Evolutionary conservation across 768 basidiomycete genomes (phyloP).

Genomic region (Melanogaster broomeanus): DNA sequence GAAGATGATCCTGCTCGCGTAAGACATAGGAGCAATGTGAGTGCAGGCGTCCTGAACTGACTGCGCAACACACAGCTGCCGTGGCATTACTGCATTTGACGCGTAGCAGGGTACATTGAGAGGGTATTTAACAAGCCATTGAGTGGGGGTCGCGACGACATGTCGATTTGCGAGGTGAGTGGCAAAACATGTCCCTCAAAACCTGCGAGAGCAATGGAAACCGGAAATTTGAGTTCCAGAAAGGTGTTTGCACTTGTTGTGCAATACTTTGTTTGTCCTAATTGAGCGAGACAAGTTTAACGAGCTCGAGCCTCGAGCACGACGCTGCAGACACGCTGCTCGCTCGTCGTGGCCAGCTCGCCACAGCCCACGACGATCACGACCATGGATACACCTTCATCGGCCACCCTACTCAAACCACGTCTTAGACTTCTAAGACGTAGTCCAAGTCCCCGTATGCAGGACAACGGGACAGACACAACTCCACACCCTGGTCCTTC

Average conservation of each 20-base stretch:
- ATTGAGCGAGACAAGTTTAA: constrained; percentile 14
- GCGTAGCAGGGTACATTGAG: no score
- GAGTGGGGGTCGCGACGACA: no score
- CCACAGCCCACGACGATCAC: constrained; percentile 7
- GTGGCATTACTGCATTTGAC: no score
- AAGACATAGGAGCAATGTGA: no score
- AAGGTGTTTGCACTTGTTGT: constrained; percentile 3
- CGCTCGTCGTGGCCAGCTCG: constrained; percentile 12
- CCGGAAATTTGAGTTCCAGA: no score
- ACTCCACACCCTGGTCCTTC: constrained; percentile 25
- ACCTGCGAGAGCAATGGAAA: no score
- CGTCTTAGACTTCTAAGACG: constrained; percentile 22
- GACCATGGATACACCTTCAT: constrained; percentile 20
- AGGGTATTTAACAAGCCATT: no score
- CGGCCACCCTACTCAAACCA: constrained; percentile 14
- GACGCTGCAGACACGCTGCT: constrained; percentile 17
- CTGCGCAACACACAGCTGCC: no score
- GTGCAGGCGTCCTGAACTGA: no score
- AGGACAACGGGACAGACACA: constrained; percentile 11
- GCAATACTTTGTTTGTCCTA: background rate
- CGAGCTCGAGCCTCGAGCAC: constrained; percentile 14
- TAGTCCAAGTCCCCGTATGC: constrained; percentile 15
- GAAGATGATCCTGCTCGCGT: no score
- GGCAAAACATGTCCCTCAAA: no score
- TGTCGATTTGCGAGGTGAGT: no score